Base-by-base conservation (phyloP, 176 grass and related monocot species). In the Alloteropsis semialata region DNA sequence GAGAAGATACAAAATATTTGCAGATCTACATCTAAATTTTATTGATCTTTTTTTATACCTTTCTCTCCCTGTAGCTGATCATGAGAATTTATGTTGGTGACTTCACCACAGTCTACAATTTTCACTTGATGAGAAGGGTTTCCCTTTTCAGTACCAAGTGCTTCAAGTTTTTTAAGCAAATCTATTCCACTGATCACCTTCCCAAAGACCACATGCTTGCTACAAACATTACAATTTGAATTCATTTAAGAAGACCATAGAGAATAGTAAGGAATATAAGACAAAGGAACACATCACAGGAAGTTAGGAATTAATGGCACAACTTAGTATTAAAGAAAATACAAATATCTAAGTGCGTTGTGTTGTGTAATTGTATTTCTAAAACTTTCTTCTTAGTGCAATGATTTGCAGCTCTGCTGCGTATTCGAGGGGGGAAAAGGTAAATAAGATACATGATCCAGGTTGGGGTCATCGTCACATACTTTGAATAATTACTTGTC, bases 151-250 rank as follows among this genome's bases (percentile, higher is more conserved):
- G 76, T 38, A 76, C 89, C 77, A 85, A 84, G 46, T 37, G 29
- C 76, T 77, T 94, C 92, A 57, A 94, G 87, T 55, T 91, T 91
- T 74, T 91, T 94, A 42, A 94, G 77, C 84, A 91, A 79, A 44
- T 18, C 21, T 49, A 79, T 53, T 71, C 89, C 89, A 55, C 57
- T 82, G 42, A 91, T 61, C 39, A 83, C 68, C 81, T 94, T 94
- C 19, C 92, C 92, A 82, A 94, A 94, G 13, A 94, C 92, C 84
- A 94, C 92, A 72, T 94, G 87, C 65, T 94, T 91, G 38, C 92
- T 94, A 83, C 53, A 94, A 67, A 88, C 38, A 68, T 84, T 57
- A 74, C 24, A 87, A 74, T 37, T 60, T 48, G 8, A 70, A 36
- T 7, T 84, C 30, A 84, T 69, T 82, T 61, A 49, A 86, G 63